Conservation (phyloP, 129 eudicot genomes). For the Centrapalus pauciflorus region DNA sequence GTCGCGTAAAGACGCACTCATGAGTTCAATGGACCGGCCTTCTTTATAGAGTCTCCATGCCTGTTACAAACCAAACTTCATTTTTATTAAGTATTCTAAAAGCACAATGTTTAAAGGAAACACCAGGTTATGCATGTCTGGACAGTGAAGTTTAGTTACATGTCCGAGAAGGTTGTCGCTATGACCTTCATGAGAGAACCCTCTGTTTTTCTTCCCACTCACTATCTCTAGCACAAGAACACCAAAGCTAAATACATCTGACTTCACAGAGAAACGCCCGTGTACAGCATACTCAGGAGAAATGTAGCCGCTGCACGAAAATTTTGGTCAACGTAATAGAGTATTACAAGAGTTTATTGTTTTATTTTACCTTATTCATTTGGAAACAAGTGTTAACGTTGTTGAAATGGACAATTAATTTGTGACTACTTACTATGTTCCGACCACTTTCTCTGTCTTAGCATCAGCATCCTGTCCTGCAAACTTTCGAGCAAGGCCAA, state of each 20-base stretch:
- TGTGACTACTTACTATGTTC: constrained; percentile 12
- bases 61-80: background rate
- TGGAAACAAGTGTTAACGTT: background rate
- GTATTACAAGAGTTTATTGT: too few species aligned
- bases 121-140: background rate
- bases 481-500: constrained; percentile 6
- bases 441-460: background rate
- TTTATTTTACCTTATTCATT: background rate
- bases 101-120: background rate
- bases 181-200: too few species aligned
- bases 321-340: too few species aligned
- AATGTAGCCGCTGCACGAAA: too few species aligned
- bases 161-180: too few species aligned
- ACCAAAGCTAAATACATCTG: constrained; percentile 5
- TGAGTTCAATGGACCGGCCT: background rate
- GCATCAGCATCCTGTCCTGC: background rate
- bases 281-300: background rate
- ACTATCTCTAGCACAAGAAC: background rate
- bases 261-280: background rate
- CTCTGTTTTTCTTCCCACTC: background rate
- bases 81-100: background rate
- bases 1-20: background rate
- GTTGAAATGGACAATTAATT: background rate
- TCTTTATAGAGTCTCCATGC: constrained; percentile 6
- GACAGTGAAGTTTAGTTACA: too few species aligned